Conservation (phyloP, 164 flowering plant species). For the Kingdonia uniflora region DNA sequence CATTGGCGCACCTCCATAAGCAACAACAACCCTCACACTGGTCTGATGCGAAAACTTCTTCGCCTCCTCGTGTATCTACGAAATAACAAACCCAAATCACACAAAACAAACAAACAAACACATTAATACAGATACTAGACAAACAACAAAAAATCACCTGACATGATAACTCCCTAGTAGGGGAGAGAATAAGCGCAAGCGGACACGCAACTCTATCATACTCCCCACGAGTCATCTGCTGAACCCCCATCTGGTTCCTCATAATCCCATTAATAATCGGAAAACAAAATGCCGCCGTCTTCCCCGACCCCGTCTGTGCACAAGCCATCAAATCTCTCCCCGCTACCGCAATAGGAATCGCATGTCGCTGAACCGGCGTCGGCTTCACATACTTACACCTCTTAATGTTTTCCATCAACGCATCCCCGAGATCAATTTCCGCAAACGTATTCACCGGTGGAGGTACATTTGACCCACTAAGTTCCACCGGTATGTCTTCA, state of each 20-base stretch:
- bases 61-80: conserved; percentile 59
- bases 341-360: conserved; percentile 45
- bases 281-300: conserved; percentile 60
- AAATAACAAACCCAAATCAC: no score
- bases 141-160: conserved; percentile 22
- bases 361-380: conserved; percentile 53
- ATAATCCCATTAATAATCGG: conserved; percentile 45
- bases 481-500: conserved; percentile 43
- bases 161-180: conserved; percentile 51
- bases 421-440: conserved; percentile 39
- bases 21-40: conserved; percentile 49
- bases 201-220: conserved; percentile 26
- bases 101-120: not conserved
- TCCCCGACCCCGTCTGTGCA: conserved; percentile 65
- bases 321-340: conserved; percentile 69
- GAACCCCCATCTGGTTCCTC: conserved; percentile 7
- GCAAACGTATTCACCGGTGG: conserved; percentile 32
- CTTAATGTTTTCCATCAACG: conserved; percentile 32
- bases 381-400: conserved; percentile 55
- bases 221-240: conserved; percentile 5
- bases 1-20: conserved; percentile 55
- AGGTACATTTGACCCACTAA: conserved; percentile 36
- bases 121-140: not conserved
- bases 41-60: conserved; percentile 52
- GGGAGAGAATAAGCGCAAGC: conserved; percentile 42